A percentile compares a stretch with the other conserved stretches of the same genome.
Evolutionary conservation across 1,284 basidiomycete species (phyloP).

Genomic region (Fomitiporia mediterranea): DNA sequence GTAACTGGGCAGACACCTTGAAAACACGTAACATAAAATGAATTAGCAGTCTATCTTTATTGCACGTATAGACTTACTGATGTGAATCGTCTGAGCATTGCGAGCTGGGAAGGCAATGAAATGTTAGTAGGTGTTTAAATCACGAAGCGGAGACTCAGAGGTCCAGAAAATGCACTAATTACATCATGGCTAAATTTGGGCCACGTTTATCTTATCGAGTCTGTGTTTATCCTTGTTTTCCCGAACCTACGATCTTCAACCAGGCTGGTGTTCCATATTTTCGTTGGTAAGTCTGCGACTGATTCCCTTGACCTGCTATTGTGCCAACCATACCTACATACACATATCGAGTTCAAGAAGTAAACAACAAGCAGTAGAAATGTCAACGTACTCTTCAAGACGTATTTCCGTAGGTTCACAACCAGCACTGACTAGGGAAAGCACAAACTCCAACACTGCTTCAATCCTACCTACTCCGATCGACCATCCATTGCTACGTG

Average conservation of each 20-base stretch:
- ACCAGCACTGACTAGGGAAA: conserved; percentile 16
- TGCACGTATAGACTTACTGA: neutral
- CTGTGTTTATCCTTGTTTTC: neutral
- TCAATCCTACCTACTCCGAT: conserved; percentile 7
- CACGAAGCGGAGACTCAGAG: neutral
- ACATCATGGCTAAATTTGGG: conserved; percentile 7
- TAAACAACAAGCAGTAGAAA: too few relatives aligned
- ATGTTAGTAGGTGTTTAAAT: neutral
- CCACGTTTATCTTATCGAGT: neutral
- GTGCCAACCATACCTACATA: neutral
- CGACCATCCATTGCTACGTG: neutral
- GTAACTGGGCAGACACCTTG: neutral
- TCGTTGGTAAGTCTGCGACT: neutral
- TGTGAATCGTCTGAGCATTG: too few relatives aligned
- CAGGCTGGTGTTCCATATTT: neutral
- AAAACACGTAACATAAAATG: neutral
- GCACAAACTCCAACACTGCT: conserved; percentile 9
- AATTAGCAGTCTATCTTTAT: too few relatives aligned
- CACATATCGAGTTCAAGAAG: neutral
- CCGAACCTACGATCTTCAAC: too few relatives aligned
- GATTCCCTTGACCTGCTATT: neutral
- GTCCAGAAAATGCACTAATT: neutral
- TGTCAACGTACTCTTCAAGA: conserved; percentile 11
- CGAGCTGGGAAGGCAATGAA: too few relatives aligned
- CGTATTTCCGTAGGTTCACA: conserved; percentile 10